These are phyloP conservation scores for Marchantia paleacea DNA, from an alignment of 225 moss, liverwort and hornwort species.

Conservation along the genomic window DNA sequence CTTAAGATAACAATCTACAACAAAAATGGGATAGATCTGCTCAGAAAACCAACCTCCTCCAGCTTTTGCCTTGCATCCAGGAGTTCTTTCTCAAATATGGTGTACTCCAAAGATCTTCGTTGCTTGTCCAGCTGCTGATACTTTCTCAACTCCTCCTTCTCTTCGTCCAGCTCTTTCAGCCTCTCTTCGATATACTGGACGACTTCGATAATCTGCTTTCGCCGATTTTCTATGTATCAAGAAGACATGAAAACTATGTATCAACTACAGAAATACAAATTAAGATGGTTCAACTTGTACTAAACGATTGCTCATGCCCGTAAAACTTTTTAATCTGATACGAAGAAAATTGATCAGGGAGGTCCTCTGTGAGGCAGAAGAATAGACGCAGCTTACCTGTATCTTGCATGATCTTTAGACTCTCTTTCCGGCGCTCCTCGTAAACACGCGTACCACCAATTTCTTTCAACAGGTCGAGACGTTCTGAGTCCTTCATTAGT, in stretches of 20 bases:
- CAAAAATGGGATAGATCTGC: neutral
- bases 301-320: neutral
- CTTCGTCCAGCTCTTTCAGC: constrained; percentile 90
- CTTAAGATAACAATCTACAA: too few species aligned
- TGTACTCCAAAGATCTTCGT: constrained; percentile 83
- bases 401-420: constrained; percentile 90
- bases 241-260: constrained; percentile 18
- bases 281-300: neutral
- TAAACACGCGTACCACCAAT: constrained; percentile 96
- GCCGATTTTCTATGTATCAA: constrained; percentile 59
- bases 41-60: constrained; percentile 60
- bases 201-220: constrained; percentile 90
- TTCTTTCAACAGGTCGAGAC: constrained; percentile 83
- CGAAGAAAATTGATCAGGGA: neutral
- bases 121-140: constrained; percentile 91
- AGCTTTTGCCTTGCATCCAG: constrained; percentile 85
- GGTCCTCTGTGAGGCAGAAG: neutral
- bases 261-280: neutral
- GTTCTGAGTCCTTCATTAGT: constrained; percentile 88
- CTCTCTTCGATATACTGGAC: constrained; percentile 90
- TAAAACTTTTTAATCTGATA: neutral
- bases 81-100: constrained; percentile 95
- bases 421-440: constrained; percentile 92
- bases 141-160: constrained; percentile 91
- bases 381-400: constrained; percentile 51